These are phyloP conservation scores for Phytopythium delawarense DNA, from an alignment of 352 stramenopile genomes.

Conservation along the genomic window DNA sequence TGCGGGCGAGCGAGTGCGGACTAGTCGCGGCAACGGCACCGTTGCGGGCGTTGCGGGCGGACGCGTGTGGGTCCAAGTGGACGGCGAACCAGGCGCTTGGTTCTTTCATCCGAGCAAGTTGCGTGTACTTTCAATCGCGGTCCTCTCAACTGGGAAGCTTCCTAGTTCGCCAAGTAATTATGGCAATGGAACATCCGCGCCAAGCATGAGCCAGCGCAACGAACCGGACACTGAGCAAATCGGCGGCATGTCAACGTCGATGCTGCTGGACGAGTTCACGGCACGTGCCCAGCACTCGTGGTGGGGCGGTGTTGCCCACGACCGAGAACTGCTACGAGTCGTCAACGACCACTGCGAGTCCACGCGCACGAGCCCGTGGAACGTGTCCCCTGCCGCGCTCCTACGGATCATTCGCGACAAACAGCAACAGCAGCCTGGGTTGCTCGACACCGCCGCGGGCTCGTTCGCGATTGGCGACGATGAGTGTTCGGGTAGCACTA, in stretches of 20 bases:
- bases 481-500: neutral
- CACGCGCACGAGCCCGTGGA: conserved; percentile 55
- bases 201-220: neutral
- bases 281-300: conserved; percentile 22
- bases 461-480: neutral
- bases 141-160: neutral
- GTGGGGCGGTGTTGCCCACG: conserved; percentile 35
- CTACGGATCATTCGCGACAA: conserved; percentile 12
- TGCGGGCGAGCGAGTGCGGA: conserved; percentile 59
- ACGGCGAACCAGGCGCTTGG: conserved; percentile 73
- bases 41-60: conserved; percentile 58
- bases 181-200: neutral
- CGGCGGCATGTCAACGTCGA: neutral
- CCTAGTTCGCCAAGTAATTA: neutral
- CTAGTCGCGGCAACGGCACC: conserved; percentile 61
- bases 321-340: conserved; percentile 35
- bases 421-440: conserved; percentile 6
- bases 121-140: conserved; percentile 5
- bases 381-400: conserved; percentile 29
- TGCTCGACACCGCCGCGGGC: neutral
- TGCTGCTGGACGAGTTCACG: conserved; percentile 20
- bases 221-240: neutral
- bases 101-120: conserved; percentile 75
- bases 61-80: conserved; percentile 78
- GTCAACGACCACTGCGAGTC: conserved; percentile 57